Conservation (phyloP, 495 filamentous ascomycete species). For the Penicillium cosmopolitanum region DNA sequence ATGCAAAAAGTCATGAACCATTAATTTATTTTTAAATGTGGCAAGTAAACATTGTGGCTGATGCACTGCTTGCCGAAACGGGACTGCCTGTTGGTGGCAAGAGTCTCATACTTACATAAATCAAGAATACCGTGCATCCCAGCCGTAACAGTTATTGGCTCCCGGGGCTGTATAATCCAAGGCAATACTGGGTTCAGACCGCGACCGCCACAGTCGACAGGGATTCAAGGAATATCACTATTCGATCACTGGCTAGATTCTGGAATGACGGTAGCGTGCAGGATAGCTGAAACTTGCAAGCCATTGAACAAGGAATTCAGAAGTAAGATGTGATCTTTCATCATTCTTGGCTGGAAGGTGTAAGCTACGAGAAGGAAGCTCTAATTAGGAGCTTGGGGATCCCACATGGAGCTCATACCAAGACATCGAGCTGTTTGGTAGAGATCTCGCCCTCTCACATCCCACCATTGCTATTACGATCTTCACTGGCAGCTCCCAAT, state of each 20-base stretch:
- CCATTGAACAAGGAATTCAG: neutral
- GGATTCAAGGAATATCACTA: neutral
- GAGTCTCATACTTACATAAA: neutral
- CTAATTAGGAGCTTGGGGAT: neutral
- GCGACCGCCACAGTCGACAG: neutral
- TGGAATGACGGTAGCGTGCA: neutral
- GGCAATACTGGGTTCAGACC: neutral
- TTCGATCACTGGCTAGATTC: neutral
- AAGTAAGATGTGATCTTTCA: neutral
- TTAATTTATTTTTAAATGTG: too few relatives aligned
- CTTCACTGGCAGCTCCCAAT: neutral
- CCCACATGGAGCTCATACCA: neutral
- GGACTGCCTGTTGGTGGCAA: neutral
- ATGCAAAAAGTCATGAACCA: too few relatives aligned
- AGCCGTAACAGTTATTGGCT: neutral
- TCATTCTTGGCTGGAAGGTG: constrained; percentile 1
- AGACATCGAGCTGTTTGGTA: neutral
- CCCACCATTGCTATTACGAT: constrained; percentile 1
- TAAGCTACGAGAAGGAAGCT: neutral
- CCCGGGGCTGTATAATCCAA: neutral
- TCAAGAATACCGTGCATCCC: neutral
- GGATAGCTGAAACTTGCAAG: neutral
- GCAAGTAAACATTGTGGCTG: too few relatives aligned
- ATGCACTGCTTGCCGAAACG: neutral
- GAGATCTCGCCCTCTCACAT: neutral